Percentiles rank a stretch among this genome's conserved stretches.
Conservation (phyloP, 164 flowering plant genomes). For the Umbilicus rupestris region DNA sequence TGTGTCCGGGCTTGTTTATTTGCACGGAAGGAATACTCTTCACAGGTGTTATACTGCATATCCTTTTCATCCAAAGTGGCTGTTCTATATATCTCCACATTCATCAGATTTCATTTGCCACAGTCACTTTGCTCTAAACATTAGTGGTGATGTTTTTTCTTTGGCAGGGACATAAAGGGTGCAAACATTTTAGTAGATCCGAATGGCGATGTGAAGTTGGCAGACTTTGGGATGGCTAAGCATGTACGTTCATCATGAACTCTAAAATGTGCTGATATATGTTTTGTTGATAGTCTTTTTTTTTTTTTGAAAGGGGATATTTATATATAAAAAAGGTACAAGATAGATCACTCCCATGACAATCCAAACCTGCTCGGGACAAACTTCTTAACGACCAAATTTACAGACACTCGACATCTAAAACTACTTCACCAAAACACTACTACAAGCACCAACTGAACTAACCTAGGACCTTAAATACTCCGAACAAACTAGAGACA, state of each 20-base stretch:
- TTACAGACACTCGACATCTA: too few species aligned
- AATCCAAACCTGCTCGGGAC: too few species aligned
- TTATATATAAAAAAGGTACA: too few species aligned
- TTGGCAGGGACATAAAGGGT: slow-evolving; percentile 67
- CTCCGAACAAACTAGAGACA: too few species aligned
- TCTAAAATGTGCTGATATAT: neutral
- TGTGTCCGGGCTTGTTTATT: slow-evolving; percentile 54
- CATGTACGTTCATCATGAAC: slow-evolving; percentile 36
- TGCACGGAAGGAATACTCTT: slow-evolving; percentile 59
- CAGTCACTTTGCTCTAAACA: neutral
- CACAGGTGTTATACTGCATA: slow-evolving; percentile 35
- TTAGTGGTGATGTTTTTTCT: neutral
- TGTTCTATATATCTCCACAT: neutral
- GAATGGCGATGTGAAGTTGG: slow-evolving; percentile 66
- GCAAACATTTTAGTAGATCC: slow-evolving; percentile 73
- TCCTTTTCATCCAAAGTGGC: neutral
- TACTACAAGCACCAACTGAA: too few species aligned
- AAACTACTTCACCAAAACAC: too few species aligned
- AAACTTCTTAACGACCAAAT: too few species aligned
- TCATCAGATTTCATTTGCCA: neutral
- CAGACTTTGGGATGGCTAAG: slow-evolving; percentile 85
- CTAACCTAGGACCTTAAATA: too few species aligned
- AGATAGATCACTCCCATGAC: too few species aligned
- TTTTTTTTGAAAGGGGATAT: too few species aligned
- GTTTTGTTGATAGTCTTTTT: neutral